Evolutionary conservation across 208 protist species (phyloP).

Genomic region (Leishmania aethiopica): DNA sequence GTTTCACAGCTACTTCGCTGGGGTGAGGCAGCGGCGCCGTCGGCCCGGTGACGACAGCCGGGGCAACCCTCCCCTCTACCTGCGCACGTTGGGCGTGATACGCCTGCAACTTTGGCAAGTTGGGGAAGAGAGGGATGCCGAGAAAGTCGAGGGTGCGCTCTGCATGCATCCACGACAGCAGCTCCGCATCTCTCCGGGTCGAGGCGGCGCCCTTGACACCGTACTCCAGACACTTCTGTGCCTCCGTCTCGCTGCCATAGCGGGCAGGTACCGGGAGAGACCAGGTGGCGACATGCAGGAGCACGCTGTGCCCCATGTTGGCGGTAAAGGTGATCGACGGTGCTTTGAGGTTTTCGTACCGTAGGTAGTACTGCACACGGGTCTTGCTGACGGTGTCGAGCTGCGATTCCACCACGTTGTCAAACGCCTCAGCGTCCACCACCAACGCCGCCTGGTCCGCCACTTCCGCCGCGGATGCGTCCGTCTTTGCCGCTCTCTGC

Average conservation of each 20-base stretch:
- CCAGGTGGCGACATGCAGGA: conserved; percentile 55
- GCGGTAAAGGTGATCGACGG: conserved; percentile 18
- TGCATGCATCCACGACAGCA: conserved; percentile 92
- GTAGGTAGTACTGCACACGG: conserved; percentile 88
- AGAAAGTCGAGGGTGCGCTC: conserved; percentile 77
- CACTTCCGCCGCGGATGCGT: background rate
- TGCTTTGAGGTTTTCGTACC: conserved; percentile 34
- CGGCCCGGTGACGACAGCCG: conserved; percentile 19
- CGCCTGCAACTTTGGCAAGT: conserved; percentile 77
- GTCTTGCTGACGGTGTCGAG: conserved; percentile 66
- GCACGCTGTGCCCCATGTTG: conserved; percentile 21
- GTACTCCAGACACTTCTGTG: conserved; percentile 11
- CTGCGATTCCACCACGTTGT: conserved; percentile 45
- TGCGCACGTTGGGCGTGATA: conserved; percentile 63
- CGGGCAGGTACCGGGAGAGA: conserved; percentile 44
- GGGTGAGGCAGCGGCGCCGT: background rate
- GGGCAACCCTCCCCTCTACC: conserved; percentile 47
- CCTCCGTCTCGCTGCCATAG: conserved; percentile 6
- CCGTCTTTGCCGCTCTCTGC: background rate
- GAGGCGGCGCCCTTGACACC: conserved; percentile 57
- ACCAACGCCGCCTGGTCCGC: background rate
- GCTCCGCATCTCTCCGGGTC: conserved; percentile 83
- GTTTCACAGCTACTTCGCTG: conserved; percentile 1
- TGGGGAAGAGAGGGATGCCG: conserved; percentile 78
- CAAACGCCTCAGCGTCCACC: conserved; percentile 1